phyloP scores from a whole-genome alignment of 2,329 filamentous ascomycete genomes.

The Thielaviopsis euricoi region DNA sequence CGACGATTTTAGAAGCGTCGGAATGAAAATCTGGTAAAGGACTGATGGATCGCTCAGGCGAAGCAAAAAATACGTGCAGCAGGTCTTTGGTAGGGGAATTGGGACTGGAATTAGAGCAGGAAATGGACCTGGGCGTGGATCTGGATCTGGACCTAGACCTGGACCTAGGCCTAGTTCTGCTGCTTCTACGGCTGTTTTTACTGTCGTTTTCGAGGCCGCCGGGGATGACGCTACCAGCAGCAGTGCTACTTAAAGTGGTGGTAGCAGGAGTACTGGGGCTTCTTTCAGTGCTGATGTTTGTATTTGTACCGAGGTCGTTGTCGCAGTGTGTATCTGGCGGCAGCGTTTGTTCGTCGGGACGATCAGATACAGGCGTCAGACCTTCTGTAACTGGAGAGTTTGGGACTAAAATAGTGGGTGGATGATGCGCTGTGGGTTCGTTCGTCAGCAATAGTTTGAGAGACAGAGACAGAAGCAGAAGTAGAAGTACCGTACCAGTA shows the following conservation, averaged over 20 bases:
- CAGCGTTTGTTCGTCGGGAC: neutral
- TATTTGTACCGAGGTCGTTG: neutral
- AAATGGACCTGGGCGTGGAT: neutral
- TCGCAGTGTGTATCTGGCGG: neutral
- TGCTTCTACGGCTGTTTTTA: neutral
- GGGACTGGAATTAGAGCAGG: neutral
- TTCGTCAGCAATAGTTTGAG: neutral
- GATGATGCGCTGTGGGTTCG: no score
- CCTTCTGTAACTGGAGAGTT: neutral
- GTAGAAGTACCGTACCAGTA: neutral
- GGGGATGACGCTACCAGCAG: neutral
- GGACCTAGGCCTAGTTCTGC: neutral
- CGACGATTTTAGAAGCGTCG: neutral
- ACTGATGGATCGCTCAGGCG: neutral
- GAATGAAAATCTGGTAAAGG: neutral
- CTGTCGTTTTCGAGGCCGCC: neutral
- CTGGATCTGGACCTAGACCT: neutral
- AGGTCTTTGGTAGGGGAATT: neutral
- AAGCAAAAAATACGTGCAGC: neutral
- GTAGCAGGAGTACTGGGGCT: neutral
- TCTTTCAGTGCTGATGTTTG: neutral
- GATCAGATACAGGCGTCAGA: neutral
- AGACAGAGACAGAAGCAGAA: neutral
- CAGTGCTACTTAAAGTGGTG: no score
- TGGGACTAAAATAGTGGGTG: neutral